A percentile compares a stretch with the other conserved stretches of the same genome.
Evolutionary conservation across 176 grass and related monocot species (phyloP).

Genomic region (Bolboschoenus planiculmis): DNA sequence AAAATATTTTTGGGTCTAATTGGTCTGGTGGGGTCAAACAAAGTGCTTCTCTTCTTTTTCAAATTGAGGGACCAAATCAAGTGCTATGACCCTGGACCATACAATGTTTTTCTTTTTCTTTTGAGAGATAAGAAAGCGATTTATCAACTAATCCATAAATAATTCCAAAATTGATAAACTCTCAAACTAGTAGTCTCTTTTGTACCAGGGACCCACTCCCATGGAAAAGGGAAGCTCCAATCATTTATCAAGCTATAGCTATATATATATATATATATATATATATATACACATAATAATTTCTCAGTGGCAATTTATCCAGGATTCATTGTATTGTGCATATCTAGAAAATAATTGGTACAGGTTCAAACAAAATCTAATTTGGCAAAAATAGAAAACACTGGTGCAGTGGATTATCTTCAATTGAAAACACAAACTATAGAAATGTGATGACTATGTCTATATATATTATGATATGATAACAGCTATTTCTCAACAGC

Average conservation of each 20-base stretch:
- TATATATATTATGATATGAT: too few relatives aligned
- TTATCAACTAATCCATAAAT: background rate
- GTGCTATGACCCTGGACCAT: background rate
- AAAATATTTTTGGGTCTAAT: background rate
- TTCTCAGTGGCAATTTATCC: background rate
- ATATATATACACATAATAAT: too few relatives aligned
- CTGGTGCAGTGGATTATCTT: background rate
- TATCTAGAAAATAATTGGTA: background rate
- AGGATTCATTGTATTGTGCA: background rate
- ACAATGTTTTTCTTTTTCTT: background rate
- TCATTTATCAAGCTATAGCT: background rate
- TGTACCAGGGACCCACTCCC: background rate
- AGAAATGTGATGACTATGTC: too few relatives aligned
- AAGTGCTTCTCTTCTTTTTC: background rate
- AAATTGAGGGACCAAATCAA: background rate
- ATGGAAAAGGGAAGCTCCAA: background rate
- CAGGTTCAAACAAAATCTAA: background rate
- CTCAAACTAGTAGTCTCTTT: background rate
- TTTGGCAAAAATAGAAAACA: background rate
- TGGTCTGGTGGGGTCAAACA: background rate
- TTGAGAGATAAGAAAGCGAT: background rate
- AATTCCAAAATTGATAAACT: background rate
- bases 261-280: too few relatives aligned
- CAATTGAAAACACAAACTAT: background rate
- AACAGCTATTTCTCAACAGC: too few relatives aligned